These are phyloP conservation scores for Apiotrichum siamense DNA, from an alignment of 1,284 basidiomycete genomes.

Conservation along the genomic window DNA sequence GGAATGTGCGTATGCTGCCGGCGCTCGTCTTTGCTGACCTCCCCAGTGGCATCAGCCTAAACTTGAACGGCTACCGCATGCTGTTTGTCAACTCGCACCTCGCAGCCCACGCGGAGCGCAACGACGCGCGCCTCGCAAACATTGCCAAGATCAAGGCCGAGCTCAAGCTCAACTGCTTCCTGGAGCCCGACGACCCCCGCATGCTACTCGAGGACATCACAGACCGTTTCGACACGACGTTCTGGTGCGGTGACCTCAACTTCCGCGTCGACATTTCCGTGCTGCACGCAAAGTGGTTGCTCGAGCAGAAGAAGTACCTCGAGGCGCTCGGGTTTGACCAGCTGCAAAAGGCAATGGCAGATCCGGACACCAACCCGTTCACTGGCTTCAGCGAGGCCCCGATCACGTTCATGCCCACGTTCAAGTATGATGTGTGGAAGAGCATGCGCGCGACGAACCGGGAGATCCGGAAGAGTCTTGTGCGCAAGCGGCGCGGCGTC, in stretches of 20 bases:
- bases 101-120: constrained; percentile 49
- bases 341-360: constrained; percentile 49
- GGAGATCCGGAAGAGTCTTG: constrained; percentile 28
- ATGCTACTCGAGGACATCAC: constrained; percentile 44
- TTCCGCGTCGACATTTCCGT: constrained; percentile 52
- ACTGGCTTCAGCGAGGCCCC: constrained; percentile 50
- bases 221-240: constrained; percentile 52
- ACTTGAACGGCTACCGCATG: constrained; percentile 51
- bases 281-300: constrained; percentile 54
- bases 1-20: constrained; percentile 33
- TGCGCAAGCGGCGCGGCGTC: constrained; percentile 12
- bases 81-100: constrained; percentile 56
- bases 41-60: constrained; percentile 50
- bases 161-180: constrained; percentile 52
- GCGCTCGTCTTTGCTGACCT: constrained; percentile 26
- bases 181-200: constrained; percentile 41
- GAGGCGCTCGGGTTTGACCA: constrained; percentile 54
- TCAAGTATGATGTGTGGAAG: constrained; percentile 51
- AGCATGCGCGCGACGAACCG: constrained; percentile 46
- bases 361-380: constrained; percentile 33
- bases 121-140: constrained; percentile 43
- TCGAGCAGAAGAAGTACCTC: constrained; percentile 49
- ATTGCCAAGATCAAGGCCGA: constrained; percentile 52
- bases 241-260: constrained; percentile 53
- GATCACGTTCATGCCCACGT: constrained; percentile 51